Percentiles rank a stretch among this genome's conserved stretches.
These are phyloP conservation scores for Colletotrichum agaves DNA, from an alignment of 2,329 filamentous ascomycete genomes.

Conservation along the genomic window DNA sequence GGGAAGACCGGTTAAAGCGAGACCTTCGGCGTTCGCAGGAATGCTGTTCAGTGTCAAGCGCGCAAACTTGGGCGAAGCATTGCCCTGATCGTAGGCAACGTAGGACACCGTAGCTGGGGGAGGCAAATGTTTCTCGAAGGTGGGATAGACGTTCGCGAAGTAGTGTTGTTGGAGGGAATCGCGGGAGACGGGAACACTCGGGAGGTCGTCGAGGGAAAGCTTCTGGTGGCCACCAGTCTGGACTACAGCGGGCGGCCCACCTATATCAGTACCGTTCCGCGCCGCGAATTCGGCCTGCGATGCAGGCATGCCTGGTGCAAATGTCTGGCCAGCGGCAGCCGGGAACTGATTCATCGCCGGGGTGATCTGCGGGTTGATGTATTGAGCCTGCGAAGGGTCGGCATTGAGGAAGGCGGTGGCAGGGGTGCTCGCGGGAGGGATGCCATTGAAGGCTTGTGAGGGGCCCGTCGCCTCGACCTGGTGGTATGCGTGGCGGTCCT, in stretches of 20 bases:
- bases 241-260: constrained; percentile 56
- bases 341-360: constrained; percentile 70
- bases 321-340: constrained; percentile 62
- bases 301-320: constrained; percentile 40
- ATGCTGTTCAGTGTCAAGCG: constrained; percentile 95
- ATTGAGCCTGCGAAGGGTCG: constrained; percentile 49
- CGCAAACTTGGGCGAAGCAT: constrained; percentile 93
- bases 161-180: constrained; percentile 87
- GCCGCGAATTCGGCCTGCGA: constrained; percentile 42
- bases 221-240: constrained; percentile 75
- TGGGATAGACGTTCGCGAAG: constrained; percentile 88
- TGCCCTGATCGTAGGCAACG: constrained; percentile 95
- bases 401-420: constrained; percentile 53
- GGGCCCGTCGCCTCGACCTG: constrained; percentile 78
- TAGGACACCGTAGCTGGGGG: constrained; percentile 90
- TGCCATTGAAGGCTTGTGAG: constrained; percentile 76
- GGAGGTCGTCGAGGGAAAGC: constrained; percentile 92
- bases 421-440: constrained; percentile 67
- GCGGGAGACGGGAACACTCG: constrained; percentile 87
- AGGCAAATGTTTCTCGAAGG: constrained; percentile 92
- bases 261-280: constrained; percentile 50
- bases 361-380: constrained; percentile 55
- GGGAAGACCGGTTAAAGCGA: constrained; percentile 83
- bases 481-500: constrained; percentile 94
- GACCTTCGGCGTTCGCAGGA: constrained; percentile 81